Evolutionary conservation across 2,329 filamentous ascomycete species (phyloP), one percentile per base, ranked within the genome.

Genomic region (Colletotrichum lupini): DNA sequence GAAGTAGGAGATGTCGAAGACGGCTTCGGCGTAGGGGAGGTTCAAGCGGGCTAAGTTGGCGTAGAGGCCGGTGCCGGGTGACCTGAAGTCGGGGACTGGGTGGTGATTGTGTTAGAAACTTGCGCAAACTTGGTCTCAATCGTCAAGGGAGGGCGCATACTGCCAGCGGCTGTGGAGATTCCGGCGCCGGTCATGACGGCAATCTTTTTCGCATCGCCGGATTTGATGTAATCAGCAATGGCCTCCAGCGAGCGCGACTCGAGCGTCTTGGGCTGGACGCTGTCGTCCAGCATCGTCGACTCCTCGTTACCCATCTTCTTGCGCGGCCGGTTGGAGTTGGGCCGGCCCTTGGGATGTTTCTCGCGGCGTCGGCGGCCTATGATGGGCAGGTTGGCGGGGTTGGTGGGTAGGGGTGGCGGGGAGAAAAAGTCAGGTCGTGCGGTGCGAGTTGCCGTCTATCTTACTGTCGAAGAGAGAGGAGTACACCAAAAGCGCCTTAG

Each of bases 1-100:
- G 85, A 99, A 99, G 86, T 94, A 99, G 72, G 87, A 87, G 76
- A 99, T 96, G 79, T 98, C 95, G 83, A 99, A 98, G 57, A 98
- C 95, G 42, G 95, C 95, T 84, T 98, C 95, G 26, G 96, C 93
- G 78, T 96, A 92, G 0, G 95, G 95, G 0, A 99, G 89, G 73
- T 97, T 91, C 37, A 98, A 89, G 65, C 93, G 90, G 26, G 93
- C 93, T 22, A 99, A 91, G 79, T 98, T 98, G 78, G 94, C 92
- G 82, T 99, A 99, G 12, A 99, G 89, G 3, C 97, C 97, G 0
- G 96, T 98, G 71, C 95, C 93, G 75, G 96, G 95, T 2, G 95
- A 97, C 76, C 97, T 90, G 82, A 98, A 99, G 83, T 99, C 97
- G 75, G 97, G 97, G 75, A 99, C 96, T 83, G 86, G 84, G 2